These are phyloP conservation scores for Rhizoclosmatium globosum DNA, from an alignment of 192 early-diverging fungal species.

Conservation along the genomic window DNA sequence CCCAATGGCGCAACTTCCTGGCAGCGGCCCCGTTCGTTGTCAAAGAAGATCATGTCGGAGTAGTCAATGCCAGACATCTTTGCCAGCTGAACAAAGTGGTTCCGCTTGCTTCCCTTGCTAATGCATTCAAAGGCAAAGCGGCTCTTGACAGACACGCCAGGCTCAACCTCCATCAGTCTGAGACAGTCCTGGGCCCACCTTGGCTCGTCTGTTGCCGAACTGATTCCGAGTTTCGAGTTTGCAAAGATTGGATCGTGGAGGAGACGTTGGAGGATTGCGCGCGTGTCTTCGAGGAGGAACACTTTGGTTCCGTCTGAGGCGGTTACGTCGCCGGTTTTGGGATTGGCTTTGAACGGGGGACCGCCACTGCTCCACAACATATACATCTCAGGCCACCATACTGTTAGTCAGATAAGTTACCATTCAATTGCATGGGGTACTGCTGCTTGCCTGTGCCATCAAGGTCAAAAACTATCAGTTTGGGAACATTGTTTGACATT, in stretches of 20 bases:
- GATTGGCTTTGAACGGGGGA: neutral
- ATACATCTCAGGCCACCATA: constrained; percentile 34
- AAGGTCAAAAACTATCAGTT: constrained; percentile 53
- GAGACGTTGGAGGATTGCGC: constrained; percentile 40
- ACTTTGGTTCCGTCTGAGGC: constrained; percentile 1
- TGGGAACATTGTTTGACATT: constrained; percentile 26
- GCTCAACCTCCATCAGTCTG: constrained; percentile 21
- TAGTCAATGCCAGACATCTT: constrained; percentile 45
- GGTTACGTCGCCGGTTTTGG: neutral
- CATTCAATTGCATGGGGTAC: constrained; percentile 29
- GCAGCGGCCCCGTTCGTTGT: constrained; percentile 50
- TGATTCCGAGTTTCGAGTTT: constrained; percentile 46
- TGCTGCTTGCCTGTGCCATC: constrained; percentile 40
- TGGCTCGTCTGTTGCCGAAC: constrained; percentile 48
- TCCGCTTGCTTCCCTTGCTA: constrained; percentile 38
- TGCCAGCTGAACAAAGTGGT: constrained; percentile 43
- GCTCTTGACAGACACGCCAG: constrained; percentile 24
- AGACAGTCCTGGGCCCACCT: constrained; percentile 55
- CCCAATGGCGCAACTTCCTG: constrained; percentile 48
- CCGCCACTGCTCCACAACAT: constrained; percentile 35
- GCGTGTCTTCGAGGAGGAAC: constrained; percentile 39
- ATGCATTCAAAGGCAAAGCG: constrained; percentile 12
- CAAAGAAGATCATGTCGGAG: constrained; percentile 60
- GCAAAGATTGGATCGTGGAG: constrained; percentile 37
- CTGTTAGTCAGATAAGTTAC: neutral